phyloP scores from a whole-genome alignment of 176 grass and related monocot species.

The Rhynchospora breviuscula region DNA sequence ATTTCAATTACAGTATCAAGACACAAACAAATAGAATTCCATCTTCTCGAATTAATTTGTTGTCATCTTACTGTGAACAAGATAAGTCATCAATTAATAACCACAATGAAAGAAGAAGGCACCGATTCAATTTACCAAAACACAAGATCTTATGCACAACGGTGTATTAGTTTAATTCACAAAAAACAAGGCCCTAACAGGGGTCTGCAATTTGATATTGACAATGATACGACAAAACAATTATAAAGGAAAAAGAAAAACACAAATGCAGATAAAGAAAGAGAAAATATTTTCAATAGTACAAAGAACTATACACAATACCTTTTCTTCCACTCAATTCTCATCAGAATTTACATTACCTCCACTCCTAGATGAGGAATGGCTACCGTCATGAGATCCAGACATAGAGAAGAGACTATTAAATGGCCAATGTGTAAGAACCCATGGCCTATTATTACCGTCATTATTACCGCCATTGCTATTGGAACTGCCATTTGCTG shows the following conservation, averaged over 20 bases:
- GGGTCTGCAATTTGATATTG: not conserved
- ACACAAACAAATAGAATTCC: not conserved
- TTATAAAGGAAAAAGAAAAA: conserved; percentile 1
- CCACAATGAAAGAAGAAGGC: not conserved
- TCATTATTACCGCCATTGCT: conserved; percentile 14
- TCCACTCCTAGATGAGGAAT: conserved; percentile 19
- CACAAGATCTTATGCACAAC: conserved; percentile 17
- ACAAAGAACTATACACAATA: conserved; percentile 14
- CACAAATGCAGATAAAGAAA: conserved; percentile 4
- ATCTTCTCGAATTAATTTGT: not conserved
- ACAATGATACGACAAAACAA: conserved; percentile 1
- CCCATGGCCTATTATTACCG: conserved; percentile 46
- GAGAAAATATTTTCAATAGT: not conserved
- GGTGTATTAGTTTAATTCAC: not conserved
- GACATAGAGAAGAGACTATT: conserved; percentile 50
- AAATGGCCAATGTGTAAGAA: conserved; percentile 63
- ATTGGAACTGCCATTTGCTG: not conserved
- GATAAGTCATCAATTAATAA: not conserved
- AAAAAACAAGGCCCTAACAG: not conserved
- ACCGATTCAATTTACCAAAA: not conserved
- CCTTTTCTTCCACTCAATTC: conserved; percentile 10
- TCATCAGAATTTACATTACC: conserved; percentile 16
- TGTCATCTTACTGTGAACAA: not conserved
- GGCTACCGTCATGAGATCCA: conserved; percentile 34
- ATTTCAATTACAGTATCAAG: not conserved